A percentile compares a stretch with the other conserved stretches of the same genome.
Conservation (phyloP, 495 filamentous ascomycete species). For the Tuber aestivum region DNA sequence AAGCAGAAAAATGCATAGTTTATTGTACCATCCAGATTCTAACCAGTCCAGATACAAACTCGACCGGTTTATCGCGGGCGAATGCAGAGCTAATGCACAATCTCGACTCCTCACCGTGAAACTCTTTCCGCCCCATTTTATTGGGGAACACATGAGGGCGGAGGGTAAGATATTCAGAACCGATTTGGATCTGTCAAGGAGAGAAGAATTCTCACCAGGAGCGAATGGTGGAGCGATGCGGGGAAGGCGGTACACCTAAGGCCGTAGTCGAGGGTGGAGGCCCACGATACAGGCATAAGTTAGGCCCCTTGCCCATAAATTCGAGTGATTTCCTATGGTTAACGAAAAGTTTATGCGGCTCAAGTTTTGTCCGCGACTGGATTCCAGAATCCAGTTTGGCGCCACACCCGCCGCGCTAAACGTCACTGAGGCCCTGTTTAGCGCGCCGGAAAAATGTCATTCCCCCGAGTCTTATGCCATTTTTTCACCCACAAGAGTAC, state of each 20-base stretch:
- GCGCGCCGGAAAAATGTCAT: no score
- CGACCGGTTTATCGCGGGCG: no score
- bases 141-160: not conserved
- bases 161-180: not conserved
- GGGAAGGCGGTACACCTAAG: no score
- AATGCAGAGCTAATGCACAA: no score
- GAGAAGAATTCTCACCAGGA: not conserved
- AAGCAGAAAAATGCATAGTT: not conserved
- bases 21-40: not conserved
- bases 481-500: no score
- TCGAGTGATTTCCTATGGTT: not conserved
- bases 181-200: not conserved
- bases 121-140: not conserved
- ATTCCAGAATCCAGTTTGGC: no score
- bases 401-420: no score
- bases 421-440: no score
- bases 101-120: not conserved
- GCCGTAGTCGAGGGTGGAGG: not conserved
- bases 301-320: not conserved
- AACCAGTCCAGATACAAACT: no score
- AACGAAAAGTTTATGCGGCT: not conserved
- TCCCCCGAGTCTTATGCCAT: no score
- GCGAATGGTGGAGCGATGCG: no score
- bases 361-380: not conserved
- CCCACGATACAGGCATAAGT: not conserved